Evolutionary conservation across 2,329 filamentous ascomycete species (phyloP), one percentile per base, ranked within the genome.

Genomic region (Xylaria sp.): DNA sequence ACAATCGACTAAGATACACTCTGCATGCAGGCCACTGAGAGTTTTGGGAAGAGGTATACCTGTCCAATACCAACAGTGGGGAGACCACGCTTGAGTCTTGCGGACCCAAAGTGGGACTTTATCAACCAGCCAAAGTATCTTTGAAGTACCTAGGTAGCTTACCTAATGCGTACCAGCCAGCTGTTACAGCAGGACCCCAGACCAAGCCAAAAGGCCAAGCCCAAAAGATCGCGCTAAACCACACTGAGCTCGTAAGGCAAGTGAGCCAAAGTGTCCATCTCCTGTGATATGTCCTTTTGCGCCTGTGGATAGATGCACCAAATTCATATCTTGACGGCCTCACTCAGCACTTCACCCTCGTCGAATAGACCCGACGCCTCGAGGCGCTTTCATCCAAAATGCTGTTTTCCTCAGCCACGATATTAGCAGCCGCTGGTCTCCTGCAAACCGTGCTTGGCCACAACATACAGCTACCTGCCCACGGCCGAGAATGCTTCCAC

Each of bases 401-500:
- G 84, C 77, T 83, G 44, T 79, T 85, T 70, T 79, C 80, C 67
- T 80, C 82, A 12, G 80, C 84, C 66, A 78, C 80, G 68, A 73
- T 83, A 74, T 81, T 92, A 70, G 75, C 83, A 79, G 85, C 90
- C 76, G 87, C 89, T 76, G 86, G 76, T 70, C 73, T 79, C 67
- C 51, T 78, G 54, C 75, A 73, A 69, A 70, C 90, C 74, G 87
- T 88, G 71, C 81, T 89, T 74, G 94, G 93, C 76, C 96, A 99
- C 89, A 98, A 97, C 86, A 98, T 99, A 83, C 93, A 96, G 81
- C 90, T 99, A 78, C 91, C 91, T 72, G 92, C 94, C 76, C 94
- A 99, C 84, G 93, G 94, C 79, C 90, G 94, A 83, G 96, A 99
- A 86, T 99, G 96, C 86, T 99, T 98, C 88, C 93, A 97, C 86